phyloP scores from a whole-genome alignment of 2,329 filamentous ascomycete genomes.

The Epichloe gansuensis region DNA sequence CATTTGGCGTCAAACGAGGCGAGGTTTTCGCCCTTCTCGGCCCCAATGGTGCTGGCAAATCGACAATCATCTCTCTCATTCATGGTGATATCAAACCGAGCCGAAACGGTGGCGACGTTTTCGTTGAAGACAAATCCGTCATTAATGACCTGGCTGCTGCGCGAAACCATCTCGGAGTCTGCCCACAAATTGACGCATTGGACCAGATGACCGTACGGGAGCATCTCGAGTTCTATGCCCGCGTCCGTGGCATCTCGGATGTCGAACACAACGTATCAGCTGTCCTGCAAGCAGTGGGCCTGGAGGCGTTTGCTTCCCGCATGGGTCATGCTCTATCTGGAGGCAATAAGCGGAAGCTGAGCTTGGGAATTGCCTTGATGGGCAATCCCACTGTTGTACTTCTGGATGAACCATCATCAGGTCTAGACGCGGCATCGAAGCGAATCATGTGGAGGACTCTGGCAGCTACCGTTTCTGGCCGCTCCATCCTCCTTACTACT shows the following conservation, averaged over 20 bases:
- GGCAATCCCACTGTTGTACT: conserved; percentile 80
- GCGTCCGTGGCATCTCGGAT: conserved; percentile 64
- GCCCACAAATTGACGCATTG: conserved; percentile 77
- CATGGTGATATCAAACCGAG: conserved; percentile 74
- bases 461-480: conserved; percentile 56
- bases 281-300: conserved; percentile 68
- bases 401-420: conserved; percentile 78
- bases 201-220: conserved; percentile 84
- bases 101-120: conserved; percentile 58
- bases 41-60: conserved; percentile 85
- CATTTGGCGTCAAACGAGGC: conserved; percentile 65
- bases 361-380: conserved; percentile 79
- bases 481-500: conserved; percentile 79
- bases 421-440: conserved; percentile 84
- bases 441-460: conserved; percentile 88
- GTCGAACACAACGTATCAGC: conserved; percentile 65
- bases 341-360: conserved; percentile 89
- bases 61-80: conserved; percentile 77
- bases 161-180: conserved; percentile 72
- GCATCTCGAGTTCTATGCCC: conserved; percentile 78
- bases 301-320: conserved; percentile 55
- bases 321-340: conserved; percentile 74
- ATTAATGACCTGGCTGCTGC: conserved; percentile 59
- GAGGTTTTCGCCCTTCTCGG: conserved; percentile 84
- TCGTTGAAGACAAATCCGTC: conserved; percentile 68